These are phyloP conservation scores for Elsinoe necatrix DNA, from an alignment of 2,329 filamentous ascomycete genomes.

Conservation along the genomic window DNA sequence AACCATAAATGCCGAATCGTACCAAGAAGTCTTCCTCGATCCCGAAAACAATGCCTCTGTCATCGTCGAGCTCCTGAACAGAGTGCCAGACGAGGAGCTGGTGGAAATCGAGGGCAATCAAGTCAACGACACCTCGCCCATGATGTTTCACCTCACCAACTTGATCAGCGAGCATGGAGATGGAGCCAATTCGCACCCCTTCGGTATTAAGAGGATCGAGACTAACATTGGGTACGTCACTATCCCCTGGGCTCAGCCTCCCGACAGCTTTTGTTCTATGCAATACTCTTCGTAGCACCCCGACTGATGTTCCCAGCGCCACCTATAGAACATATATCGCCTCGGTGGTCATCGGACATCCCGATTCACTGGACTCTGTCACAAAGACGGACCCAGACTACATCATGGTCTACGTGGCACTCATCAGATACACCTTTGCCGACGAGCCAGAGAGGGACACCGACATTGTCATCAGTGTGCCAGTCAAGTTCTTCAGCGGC, in stretches of 20 bases:
- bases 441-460: constrained; percentile 54
- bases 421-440: constrained; percentile 44
- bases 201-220: not conserved
- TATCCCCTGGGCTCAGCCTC: not conserved
- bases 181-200: not conserved
- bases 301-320: not conserved
- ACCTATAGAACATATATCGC: not conserved
- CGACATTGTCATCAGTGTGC: constrained; percentile 77
- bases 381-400: constrained; percentile 33
- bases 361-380: not conserved
- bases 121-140: not conserved
- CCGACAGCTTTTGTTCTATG: too few species aligned
- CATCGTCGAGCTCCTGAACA: constrained; percentile 84
- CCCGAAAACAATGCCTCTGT: constrained; percentile 74
- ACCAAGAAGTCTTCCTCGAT: constrained; percentile 90
- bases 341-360: not conserved
- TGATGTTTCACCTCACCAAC: constrained; percentile 43
- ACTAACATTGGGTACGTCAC: not conserved
- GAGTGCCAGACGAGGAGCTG: constrained; percentile 48
- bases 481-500: constrained; percentile 73
- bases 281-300: too few species aligned
- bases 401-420: constrained; percentile 66
- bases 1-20: constrained; percentile 58
- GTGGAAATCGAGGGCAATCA: not conserved
- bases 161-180: constrained; percentile 34